A percentile compares a stretch with the other conserved stretches of the same genome.
Conservation (phyloP, 495 filamentous ascomycete species). For the Daldinia vernicosa region DNA sequence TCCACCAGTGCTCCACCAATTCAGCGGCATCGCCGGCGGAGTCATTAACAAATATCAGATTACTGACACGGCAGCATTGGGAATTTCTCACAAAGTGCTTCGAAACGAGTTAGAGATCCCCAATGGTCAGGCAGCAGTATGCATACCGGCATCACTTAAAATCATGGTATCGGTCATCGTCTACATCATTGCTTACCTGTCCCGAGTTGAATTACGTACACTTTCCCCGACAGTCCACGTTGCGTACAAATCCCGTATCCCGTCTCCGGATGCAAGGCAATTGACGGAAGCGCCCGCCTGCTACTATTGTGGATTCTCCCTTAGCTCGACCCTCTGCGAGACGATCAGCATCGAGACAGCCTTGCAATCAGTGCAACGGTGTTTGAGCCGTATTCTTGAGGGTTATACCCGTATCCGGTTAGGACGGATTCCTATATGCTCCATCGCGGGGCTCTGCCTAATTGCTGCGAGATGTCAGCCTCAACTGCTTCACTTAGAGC, state of each 20-base stretch:
- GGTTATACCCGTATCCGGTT: constrained; percentile 27
- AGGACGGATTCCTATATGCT: constrained; percentile 31
- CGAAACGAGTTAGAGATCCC: constrained; percentile 6
- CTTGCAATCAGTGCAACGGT: not conserved
- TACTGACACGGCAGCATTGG: constrained; percentile 30
- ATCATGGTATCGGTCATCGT: constrained; percentile 12
- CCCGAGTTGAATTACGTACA: constrained; percentile 30
- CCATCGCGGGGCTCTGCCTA: constrained; percentile 35
- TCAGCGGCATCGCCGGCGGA: constrained; percentile 47
- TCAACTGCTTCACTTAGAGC: constrained; percentile 14
- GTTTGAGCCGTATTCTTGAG: constrained; percentile 23
- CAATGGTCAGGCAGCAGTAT: constrained; percentile 36
- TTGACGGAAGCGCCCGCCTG: not conserved
- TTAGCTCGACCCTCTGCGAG: constrained; percentile 4
- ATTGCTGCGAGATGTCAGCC: constrained; percentile 29
- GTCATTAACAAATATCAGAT: constrained; percentile 48
- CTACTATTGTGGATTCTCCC: constrained; percentile 8
- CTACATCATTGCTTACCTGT: constrained; percentile 37
- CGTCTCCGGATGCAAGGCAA: constrained; percentile 10
- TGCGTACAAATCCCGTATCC: constrained; percentile 1
- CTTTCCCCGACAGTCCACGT: constrained; percentile 11
- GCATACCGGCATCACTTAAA: constrained; percentile 20
- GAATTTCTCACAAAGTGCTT: constrained; percentile 10
- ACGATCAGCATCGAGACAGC: not conserved
- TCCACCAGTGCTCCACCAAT: constrained; percentile 35